Conservation (phyloP, 1,284 basidiomycete species). For the Neolentinus lepideus region DNA sequence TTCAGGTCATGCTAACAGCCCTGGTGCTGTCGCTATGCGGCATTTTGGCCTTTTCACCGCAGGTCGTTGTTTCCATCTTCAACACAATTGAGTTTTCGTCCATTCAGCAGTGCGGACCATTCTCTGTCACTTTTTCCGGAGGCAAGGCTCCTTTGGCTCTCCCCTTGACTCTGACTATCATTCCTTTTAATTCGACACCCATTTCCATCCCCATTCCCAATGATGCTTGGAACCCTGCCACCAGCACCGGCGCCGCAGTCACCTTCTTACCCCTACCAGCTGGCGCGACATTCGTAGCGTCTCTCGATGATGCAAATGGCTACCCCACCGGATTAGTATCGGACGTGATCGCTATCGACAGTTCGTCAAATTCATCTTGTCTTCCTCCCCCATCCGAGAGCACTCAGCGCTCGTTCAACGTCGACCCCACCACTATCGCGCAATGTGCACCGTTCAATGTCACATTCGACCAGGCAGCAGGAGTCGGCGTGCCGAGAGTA, state of each 20-base stretch:
- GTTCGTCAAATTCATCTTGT: slow-evolving; percentile 36
- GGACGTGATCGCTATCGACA: slow-evolving; percentile 38
- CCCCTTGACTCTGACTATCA: slow-evolving; percentile 41
- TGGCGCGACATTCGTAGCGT: slow-evolving; percentile 45
- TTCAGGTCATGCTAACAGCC: slow-evolving; percentile 20
- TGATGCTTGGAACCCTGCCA: slow-evolving; percentile 27
- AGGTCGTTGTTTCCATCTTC: slow-evolving; percentile 35
- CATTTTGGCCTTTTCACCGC: slow-evolving; percentile 35
- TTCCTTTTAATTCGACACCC: slow-evolving; percentile 46
- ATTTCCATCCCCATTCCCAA: slow-evolving; percentile 38
- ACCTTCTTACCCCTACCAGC: slow-evolving; percentile 45
- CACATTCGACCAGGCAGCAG: slow-evolving; percentile 28
- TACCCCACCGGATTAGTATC: slow-evolving; percentile 35
- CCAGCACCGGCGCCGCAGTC: slow-evolving; percentile 34
- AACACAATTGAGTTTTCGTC: slow-evolving; percentile 39
- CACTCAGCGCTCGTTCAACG: slow-evolving; percentile 15
- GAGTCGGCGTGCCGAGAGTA: slow-evolving; percentile 29
- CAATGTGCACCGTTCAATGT: slow-evolving; percentile 48
- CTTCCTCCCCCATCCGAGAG: slow-evolving; percentile 19
- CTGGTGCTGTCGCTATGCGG: slow-evolving; percentile 28
- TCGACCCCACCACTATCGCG: slow-evolving; percentile 20
- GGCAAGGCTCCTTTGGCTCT: slow-evolving; percentile 24
- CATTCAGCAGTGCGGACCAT: slow-evolving; percentile 47
- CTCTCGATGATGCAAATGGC: slow-evolving; percentile 40
- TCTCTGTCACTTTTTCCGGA: slow-evolving; percentile 39